phyloP scores from a whole-genome alignment of 805 yeast genomes.

The Candida insectorum region DNA sequence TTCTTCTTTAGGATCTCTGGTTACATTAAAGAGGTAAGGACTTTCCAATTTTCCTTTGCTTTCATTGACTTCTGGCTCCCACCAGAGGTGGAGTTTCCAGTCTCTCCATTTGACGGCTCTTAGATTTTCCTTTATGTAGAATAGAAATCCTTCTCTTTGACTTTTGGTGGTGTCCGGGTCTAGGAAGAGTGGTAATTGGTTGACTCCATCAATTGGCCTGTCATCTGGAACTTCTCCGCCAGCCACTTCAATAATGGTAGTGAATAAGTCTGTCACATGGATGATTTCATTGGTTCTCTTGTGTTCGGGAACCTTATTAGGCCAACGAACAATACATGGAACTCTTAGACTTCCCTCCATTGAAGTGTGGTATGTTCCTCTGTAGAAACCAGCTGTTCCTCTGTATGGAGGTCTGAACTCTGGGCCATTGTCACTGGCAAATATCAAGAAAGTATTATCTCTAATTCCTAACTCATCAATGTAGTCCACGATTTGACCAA shows the following conservation, averaged over 20 bases:
- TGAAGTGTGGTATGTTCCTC: background rate
- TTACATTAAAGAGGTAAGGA: too few relatives aligned
- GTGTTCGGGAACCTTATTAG: background rate
- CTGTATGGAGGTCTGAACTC: conserved; percentile 24
- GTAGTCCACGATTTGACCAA: conserved; percentile 46
- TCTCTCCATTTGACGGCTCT: too few relatives aligned
- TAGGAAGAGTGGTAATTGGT: background rate
- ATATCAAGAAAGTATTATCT: conserved; percentile 56
- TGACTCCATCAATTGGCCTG: background rate
- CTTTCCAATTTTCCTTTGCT: too few relatives aligned
- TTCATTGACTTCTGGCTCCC: too few relatives aligned
- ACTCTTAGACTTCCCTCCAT: background rate
- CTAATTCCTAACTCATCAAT: too few relatives aligned
- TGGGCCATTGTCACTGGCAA: conserved; percentile 65
- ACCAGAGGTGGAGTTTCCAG: too few relatives aligned
- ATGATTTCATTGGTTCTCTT: background rate
- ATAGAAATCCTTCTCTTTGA: too few relatives aligned
- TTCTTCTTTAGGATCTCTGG: too few relatives aligned
- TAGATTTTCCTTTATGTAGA: too few relatives aligned
- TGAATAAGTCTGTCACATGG: background rate
- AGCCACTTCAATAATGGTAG: background rate
- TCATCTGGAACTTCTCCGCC: background rate
- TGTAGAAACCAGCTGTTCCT: background rate
- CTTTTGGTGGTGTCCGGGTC: too few relatives aligned
- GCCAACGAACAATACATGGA: background rate